Base-by-base conservation (phyloP, 202 grass and related monocot species). In the Brachypodium distachyon region DNA sequence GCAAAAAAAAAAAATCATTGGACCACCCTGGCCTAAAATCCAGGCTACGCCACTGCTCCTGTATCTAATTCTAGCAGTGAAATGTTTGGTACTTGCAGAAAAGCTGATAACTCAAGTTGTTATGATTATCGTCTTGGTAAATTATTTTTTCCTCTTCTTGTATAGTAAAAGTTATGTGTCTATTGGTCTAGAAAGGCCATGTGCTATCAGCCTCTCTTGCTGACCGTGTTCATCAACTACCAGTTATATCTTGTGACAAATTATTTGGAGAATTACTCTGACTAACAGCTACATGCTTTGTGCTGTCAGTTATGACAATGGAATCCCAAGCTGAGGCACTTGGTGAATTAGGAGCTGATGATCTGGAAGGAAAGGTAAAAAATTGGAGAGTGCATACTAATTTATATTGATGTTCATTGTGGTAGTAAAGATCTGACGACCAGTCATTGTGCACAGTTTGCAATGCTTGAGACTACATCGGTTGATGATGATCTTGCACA, bases 311-410 rank as follows among this genome's bases (percentile, higher is more conserved):
- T 70, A 90, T 99, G 96, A 58, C 89, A 7, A 96, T 99, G 96
- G 96, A 99, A 73, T 99, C 96, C 16, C 85, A 99, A 85, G 96
- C 96, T 73, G 96, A 99, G 47, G 92, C 92, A 74, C 88, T 99
- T 25, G 91, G 91, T 81, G 92, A 99, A 51, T 77, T 99, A 59
- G 85, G 74, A 78, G 87, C 89, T 37, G 96, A 99, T 85, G 92
- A 99, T 88, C 72, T 99, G 38, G 96, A 96, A 90, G 96, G 96
- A 76, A 96, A 99, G 96, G 96, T 99, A 86, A 60, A 86, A 60
- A 50, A 47, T 82, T 76, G 59, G 38, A 16, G 10, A 8, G 57
- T 47, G 57, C 0, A 33, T 56, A 32, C 23, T 73, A 8, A 26
- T 53, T 68, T 62, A 58, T 47, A 12, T 16, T 81, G 33, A 60